Evolutionary conservation across 108 stramenopile species (phyloP).

Genomic region (Skeletonema marinoi): DNA sequence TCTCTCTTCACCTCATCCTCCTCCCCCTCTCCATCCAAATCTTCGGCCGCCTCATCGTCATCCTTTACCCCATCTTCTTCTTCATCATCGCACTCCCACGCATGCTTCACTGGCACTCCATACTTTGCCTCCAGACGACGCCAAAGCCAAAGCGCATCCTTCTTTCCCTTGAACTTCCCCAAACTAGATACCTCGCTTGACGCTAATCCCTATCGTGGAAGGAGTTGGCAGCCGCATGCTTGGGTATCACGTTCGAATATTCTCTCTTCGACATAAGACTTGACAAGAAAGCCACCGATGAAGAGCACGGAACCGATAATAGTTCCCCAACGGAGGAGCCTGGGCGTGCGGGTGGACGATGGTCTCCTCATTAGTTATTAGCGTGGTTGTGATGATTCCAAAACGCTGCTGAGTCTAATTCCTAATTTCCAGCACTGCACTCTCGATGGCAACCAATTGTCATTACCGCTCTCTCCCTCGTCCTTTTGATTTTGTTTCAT

Average conservation of each 20-base stretch:
- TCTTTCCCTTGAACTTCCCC: slow-evolving; percentile 82
- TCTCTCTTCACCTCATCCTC: slow-evolving; percentile 20
- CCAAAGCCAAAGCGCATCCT: slow-evolving; percentile 85
- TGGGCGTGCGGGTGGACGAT: slow-evolving; percentile 80
- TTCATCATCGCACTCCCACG: slow-evolving; percentile 71
- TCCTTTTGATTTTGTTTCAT: slow-evolving; percentile 49
- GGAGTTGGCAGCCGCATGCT: slow-evolving; percentile 71
- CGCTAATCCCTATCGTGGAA: slow-evolving; percentile 78
- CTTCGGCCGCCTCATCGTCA: slow-evolving; percentile 51
- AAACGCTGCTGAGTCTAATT: slow-evolving; percentile 61
- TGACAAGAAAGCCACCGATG: slow-evolving; percentile 83
- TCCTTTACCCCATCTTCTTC: slow-evolving; percentile 38
- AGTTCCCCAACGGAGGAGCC: slow-evolving; percentile 59
- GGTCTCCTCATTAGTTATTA: slow-evolving; percentile 69
- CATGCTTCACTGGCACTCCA: slow-evolving; percentile 60
- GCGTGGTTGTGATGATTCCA: slow-evolving; percentile 60
- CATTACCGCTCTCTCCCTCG: slow-evolving; percentile 57
- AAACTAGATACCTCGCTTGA: slow-evolving; percentile 79
- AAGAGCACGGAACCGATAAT: slow-evolving; percentile 68
- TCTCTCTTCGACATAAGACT: slow-evolving; percentile 79
- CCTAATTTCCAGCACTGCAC: slow-evolving; percentile 67
- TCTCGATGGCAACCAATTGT: slow-evolving; percentile 69
- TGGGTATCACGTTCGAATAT: slow-evolving; percentile 78
- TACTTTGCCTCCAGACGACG: slow-evolving; percentile 83
- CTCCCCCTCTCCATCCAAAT: slow-evolving; percentile 51